Percentiles rank a stretch among this genome's conserved stretches.
phyloP scores from a whole-genome alignment of 257 asterid genomes.

The Solanum boliviense region DNA sequence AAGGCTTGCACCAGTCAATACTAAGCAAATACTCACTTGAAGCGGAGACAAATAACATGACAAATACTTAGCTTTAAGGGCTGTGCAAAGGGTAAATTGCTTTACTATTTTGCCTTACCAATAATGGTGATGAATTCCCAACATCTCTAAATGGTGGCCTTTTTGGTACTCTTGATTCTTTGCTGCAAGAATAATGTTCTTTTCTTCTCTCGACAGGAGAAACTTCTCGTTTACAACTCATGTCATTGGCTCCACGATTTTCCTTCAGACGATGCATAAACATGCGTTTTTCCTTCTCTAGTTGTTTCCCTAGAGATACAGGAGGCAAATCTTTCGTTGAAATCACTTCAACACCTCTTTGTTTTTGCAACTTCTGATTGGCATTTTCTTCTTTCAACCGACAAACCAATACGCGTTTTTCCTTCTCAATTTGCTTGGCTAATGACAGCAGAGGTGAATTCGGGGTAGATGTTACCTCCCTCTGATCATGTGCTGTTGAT shows the following conservation, averaged over 20 bases:
- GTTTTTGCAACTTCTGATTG: neutral
- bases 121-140: constrained; percentile 30
- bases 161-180: neutral
- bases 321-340: constrained; percentile 18
- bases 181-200: neutral
- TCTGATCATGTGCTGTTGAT: neutral
- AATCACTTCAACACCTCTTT: neutral
- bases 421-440: constrained; percentile 32
- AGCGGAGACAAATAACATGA: neutral
- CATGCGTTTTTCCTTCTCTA: constrained; percentile 60
- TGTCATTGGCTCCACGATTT: constrained; percentile 3
- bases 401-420: constrained; percentile 5
- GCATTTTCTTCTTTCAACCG: constrained; percentile 8
- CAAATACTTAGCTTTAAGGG: neutral
- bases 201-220: constrained; percentile 14
- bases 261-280: constrained; percentile 24
- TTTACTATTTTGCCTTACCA: constrained; percentile 18
- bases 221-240: constrained; percentile 9
- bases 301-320: constrained; percentile 54
- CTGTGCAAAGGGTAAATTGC: constrained; percentile 19
- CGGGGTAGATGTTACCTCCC: neutral
- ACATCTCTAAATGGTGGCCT: constrained; percentile 41
- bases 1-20: neutral
- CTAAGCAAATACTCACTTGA: neutral
- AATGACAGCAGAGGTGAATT: constrained; percentile 12